Evolutionary conservation across 2,329 filamentous ascomycete genomes (phyloP).

Genomic region (Colletotrichum tamarilloi): DNA sequence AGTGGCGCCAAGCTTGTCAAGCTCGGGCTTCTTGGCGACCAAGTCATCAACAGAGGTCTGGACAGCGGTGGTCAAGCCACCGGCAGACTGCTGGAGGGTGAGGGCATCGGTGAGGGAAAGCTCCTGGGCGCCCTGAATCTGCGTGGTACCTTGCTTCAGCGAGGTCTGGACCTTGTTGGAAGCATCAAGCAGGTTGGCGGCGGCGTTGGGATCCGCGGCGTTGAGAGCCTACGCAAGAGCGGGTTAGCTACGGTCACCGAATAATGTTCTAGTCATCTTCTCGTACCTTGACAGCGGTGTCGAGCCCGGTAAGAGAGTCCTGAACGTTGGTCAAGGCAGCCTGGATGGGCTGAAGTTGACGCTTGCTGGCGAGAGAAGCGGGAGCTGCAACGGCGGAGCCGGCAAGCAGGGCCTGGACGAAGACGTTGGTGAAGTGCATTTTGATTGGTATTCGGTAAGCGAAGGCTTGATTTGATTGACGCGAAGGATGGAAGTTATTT

Average conservation of each 20-base stretch:
- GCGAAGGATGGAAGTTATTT: not conserved
- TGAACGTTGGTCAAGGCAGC: slow-evolving; percentile 69
- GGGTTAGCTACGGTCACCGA: not conserved
- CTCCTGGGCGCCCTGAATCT: slow-evolving; percentile 42
- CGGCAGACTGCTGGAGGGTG: slow-evolving; percentile 38
- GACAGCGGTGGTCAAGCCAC: slow-evolving; percentile 37
- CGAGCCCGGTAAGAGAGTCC: slow-evolving; percentile 66
- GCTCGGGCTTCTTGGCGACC: slow-evolving; percentile 40
- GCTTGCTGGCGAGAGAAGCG: slow-evolving; percentile 27
- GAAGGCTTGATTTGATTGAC: not conserved
- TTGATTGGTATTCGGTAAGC: slow-evolving; percentile 17
- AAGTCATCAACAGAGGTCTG: slow-evolving; percentile 38
- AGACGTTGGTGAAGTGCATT: slow-evolving; percentile 47
- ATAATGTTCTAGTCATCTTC: accelerated
- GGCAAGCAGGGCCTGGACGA: slow-evolving; percentile 61
- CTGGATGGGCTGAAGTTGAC: slow-evolving; percentile 67
- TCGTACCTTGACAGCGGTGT: slow-evolving; percentile 38
- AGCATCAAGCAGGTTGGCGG: slow-evolving; percentile 45
- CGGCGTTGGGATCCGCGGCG: slow-evolving; percentile 61
- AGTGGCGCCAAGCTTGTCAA: slow-evolving; percentile 42
- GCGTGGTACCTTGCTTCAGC: slow-evolving; percentile 38
- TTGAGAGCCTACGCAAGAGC: slow-evolving; percentile 39
- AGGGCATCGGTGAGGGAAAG: slow-evolving; percentile 40
- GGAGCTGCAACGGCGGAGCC: slow-evolving; percentile 59
- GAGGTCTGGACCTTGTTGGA: slow-evolving; percentile 39